Percentiles rank a stretch among this genome's conserved stretches.
These are phyloP conservation scores for Tetrapisispora fleetii DNA, from an alignment of 805 yeast genomes.

Conservation along the genomic window DNA sequence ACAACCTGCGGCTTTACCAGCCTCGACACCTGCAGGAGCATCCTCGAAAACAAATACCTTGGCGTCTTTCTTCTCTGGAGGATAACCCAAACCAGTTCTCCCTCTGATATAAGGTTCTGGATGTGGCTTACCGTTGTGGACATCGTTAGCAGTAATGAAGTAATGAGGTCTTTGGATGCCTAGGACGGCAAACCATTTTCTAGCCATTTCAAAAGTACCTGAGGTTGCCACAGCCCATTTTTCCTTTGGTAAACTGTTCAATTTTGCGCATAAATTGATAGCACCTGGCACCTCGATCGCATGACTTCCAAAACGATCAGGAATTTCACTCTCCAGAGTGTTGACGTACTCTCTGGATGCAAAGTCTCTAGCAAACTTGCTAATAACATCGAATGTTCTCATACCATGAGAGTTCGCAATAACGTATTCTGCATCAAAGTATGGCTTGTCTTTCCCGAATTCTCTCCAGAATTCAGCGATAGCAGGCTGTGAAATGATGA, in stretches of 20 bases:
- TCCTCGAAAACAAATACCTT: conserved; percentile 70
- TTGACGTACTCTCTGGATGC: conserved; percentile 58
- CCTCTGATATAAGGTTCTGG: conserved; percentile 74
- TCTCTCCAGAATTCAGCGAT: conserved; percentile 77
- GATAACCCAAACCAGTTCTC: conserved; percentile 32
- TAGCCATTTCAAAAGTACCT: conserved; percentile 69
- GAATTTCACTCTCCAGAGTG: conserved; percentile 58
- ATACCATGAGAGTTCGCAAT: conserved; percentile 73
- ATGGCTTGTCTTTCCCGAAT: conserved; percentile 56
- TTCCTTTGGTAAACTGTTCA: conserved; percentile 42
- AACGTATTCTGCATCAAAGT: conserved; percentile 59
- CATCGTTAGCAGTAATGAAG: conserved; percentile 77
- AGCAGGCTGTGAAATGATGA: conserved; percentile 74
- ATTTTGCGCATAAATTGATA: conserved; percentile 45
- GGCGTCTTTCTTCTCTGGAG: conserved; percentile 30
- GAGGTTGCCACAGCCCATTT: conserved; percentile 86
- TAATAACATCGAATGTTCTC: conserved; percentile 70
- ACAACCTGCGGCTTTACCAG: conserved; percentile 80
- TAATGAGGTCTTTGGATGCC: conserved; percentile 54
- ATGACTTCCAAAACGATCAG: conserved; percentile 59
- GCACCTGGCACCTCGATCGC: conserved; percentile 76
- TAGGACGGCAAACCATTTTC: conserved; percentile 66
- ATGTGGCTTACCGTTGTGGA: conserved; percentile 72
- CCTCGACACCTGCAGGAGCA: conserved; percentile 79
- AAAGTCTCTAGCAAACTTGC: conserved; percentile 64